Evolutionary conservation across 2,329 filamentous ascomycete genomes (phyloP), one percentile per base, ranked within the genome.

Genomic region (Geosmithia morbida): DNA sequence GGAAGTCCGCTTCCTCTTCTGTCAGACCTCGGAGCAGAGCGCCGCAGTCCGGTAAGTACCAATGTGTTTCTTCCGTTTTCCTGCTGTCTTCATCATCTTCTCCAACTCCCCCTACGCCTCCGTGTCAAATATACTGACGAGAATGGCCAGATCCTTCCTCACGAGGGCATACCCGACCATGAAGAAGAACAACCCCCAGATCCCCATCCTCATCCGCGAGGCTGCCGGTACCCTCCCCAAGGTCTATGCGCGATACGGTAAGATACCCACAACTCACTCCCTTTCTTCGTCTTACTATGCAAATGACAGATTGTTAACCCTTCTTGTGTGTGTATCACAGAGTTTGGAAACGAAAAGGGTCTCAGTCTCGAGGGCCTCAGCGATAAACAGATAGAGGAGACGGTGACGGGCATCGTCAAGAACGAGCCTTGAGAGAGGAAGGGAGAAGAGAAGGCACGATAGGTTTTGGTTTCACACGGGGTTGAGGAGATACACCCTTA

Each of bases 111-210:
- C n/a, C n/a, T n/a, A n/a, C n/a, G n/a, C n/a, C n/a, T n/a, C n/a
- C n/a, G n/a, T n/a, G n/a, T n/a, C n/a, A n/a, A n/a, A n/a, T n/a
- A n/a, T n/a, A n/a, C n/a, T n/a, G n/a, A n/a, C n/a, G n/a, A n/a
- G n/a, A n/a, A n/a, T n/a, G n/a, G n/a, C 18, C 22, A 52, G 49
- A 66, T 82, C 85, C 29, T 98, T 98, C 70, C 75, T 98, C 55
- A 83, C 83, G 54, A 81, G 87, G 63, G 82, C 88, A 55, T 98
- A 98, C 68, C 92, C 92, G 44, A 92, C 86, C 51, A 97, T 98
- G 90, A 98, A 98, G 81, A 94, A 94, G 75, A 86, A 90, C 76
- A 98, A 98, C 72, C 92, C 92, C 49, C 73, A 85, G 66, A 89
- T 78, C 45, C 92, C 92, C 48, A 97, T 98, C 67, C 74, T 98